Evolutionary conservation across 2,329 filamentous ascomycete species (phyloP).

Genomic region (Ophiocordyceps australis): DNA sequence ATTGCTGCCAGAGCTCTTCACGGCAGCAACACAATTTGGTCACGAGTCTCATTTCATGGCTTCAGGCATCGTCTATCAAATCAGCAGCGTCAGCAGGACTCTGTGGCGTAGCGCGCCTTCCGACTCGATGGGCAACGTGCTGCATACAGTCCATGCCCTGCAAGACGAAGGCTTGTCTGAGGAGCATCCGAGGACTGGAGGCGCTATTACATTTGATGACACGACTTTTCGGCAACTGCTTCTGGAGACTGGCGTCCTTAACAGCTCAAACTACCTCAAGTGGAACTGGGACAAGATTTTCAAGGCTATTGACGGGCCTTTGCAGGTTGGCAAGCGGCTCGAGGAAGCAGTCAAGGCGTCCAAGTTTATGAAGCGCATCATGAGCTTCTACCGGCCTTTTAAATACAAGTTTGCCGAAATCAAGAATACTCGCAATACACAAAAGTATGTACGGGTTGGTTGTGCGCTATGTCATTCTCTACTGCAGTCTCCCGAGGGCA

Average conservation of each 20-base stretch:
- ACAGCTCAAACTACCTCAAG: conserved; percentile 78
- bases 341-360: conserved; percentile 90
- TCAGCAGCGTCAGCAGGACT: conserved; percentile 91
- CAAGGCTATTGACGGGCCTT: conserved; percentile 77
- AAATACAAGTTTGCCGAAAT: conserved; percentile 89
- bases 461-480: conserved; percentile 78
- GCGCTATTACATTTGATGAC: conserved; percentile 33
- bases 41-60: conserved; percentile 61
- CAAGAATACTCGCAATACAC: conserved; percentile 78
- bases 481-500: conserved; percentile 69
- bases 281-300: conserved; percentile 96
- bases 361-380: conserved; percentile 87
- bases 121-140: conserved; percentile 14
- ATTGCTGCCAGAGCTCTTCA: conserved; percentile 70
- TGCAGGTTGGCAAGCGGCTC: conserved; percentile 77
- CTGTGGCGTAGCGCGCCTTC: conserved; percentile 60
- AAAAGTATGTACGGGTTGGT: conserved; percentile 81
- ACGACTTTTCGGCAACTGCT: conserved; percentile 45
- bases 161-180: conserved; percentile 32
- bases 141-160: conserved; percentile 24
- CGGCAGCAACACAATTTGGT: conserved; percentile 54
- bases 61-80: conserved; percentile 87
- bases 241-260: conserved; percentile 70
- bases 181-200: conserved; percentile 33
- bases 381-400: conserved; percentile 92